Conservation (phyloP, 2,329 filamentous ascomycete genomes). For the Colletotrichum scovillei region DNA sequence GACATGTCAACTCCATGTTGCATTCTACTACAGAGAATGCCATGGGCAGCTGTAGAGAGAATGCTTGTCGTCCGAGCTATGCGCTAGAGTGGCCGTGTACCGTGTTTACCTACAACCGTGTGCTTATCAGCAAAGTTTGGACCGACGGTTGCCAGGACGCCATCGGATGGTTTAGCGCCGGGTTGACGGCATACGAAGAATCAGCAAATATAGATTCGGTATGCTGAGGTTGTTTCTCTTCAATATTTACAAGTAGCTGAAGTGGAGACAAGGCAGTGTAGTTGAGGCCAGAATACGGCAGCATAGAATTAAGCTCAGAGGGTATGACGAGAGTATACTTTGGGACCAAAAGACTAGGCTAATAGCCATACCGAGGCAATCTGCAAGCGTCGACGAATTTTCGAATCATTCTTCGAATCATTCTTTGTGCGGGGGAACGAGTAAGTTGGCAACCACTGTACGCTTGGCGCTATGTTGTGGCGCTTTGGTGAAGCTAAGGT, state of each 20-base stretch:
- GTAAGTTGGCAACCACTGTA: not conserved
- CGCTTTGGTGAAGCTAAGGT: not conserved
- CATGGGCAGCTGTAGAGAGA: not conserved
- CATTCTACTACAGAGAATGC: not conserved
- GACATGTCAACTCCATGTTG: not conserved
- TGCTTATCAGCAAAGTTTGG: not conserved
- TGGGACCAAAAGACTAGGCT: not conserved
- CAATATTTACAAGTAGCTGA: not conserved
- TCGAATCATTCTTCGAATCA: not conserved
- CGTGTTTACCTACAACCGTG: not conserved
- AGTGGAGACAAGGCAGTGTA: not conserved
- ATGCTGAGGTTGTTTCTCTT: not conserved
- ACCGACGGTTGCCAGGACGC: not conserved
- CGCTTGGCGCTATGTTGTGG: slow-evolving; percentile 10
- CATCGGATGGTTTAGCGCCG: not conserved
- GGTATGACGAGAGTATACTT: not conserved
- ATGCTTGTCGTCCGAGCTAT: slow-evolving; percentile 14
- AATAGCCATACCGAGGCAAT: not conserved
- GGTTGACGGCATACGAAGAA: not conserved
- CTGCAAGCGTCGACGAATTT: not conserved
- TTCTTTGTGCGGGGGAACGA: not conserved
- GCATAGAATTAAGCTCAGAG: not conserved
- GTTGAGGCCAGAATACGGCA: not conserved
- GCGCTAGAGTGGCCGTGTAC: slow-evolving; percentile 8
- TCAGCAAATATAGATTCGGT: not conserved